Evolutionary conservation across 1,284 basidiomycete species (phyloP).

Genomic region (Ustilago trichophora): DNA sequence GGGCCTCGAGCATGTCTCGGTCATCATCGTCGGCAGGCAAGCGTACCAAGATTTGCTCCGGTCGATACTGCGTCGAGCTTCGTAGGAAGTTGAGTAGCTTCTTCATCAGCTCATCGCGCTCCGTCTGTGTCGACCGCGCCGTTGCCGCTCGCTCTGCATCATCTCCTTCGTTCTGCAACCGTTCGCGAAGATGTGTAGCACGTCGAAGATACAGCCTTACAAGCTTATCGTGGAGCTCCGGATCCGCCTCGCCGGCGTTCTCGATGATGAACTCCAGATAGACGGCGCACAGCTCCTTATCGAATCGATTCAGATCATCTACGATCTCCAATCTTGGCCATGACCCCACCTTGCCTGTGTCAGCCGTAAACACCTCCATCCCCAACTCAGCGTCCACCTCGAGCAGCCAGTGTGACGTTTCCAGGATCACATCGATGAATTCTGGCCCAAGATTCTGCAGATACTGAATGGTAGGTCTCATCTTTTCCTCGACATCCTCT

Average conservation of each 20-base stretch:
- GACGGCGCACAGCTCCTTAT: conserved; percentile 73
- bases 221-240: conserved; percentile 84
- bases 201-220: conserved; percentile 79
- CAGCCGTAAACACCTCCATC: conserved; percentile 93
- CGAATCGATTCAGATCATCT: conserved; percentile 75
- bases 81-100: conserved; percentile 83
- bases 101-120: conserved; percentile 71
- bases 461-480: conserved; percentile 85
- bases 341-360: conserved; percentile 76
- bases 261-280: conserved; percentile 89
- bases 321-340: conserved; percentile 67
- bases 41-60: conserved; percentile 80
- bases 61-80: conserved; percentile 76
- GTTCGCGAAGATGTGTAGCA: conserved; percentile 69
- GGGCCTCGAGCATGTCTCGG: conserved; percentile 76
- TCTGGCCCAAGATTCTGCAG: conserved; percentile 79
- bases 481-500: conserved; percentile 81
- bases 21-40: conserved; percentile 77
- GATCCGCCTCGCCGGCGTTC: conserved; percentile 75
- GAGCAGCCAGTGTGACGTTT: conserved; percentile 82
- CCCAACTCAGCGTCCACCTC: conserved; percentile 76
- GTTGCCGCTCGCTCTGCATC: too few species aligned
- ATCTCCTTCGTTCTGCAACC: background rate
- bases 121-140: conserved; percentile 1
- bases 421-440: conserved; percentile 57